These are phyloP conservation scores for Geotrichum klebahnii DNA, from an alignment of 1,139 yeast species.

Conservation along the genomic window DNA sequence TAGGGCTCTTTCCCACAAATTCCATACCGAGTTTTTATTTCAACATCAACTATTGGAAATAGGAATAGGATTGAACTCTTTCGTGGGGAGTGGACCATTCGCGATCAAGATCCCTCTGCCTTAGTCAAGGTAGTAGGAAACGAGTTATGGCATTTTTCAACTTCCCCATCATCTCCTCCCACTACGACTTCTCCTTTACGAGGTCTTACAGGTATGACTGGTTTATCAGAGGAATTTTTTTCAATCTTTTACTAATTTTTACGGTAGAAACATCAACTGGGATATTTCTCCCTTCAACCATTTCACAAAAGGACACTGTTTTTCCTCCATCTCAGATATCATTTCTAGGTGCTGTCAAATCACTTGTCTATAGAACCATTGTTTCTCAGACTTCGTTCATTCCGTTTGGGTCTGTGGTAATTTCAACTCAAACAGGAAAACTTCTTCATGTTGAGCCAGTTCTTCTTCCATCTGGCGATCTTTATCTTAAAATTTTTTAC, in stretches of 20 bases:
- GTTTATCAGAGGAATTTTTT: background rate
- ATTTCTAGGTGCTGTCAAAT: conserved; percentile 59
- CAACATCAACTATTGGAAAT: conserved; percentile 33
- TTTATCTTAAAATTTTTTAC: conserved; percentile 28
- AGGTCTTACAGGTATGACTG: conserved; percentile 17
- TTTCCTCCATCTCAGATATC: conserved; percentile 49
- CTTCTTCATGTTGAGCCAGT: conserved; percentile 33
- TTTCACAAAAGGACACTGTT: conserved; percentile 39
- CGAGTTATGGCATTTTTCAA: conserved; percentile 57
- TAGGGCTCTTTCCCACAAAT: conserved; percentile 34
- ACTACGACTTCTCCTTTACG: conserved; percentile 28
- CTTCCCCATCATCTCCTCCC: conserved; percentile 37
- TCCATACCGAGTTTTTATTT: conserved; percentile 38
- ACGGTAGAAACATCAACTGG: conserved; percentile 38
- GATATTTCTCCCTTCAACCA: conserved; percentile 38
- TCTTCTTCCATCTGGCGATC: conserved; percentile 41
- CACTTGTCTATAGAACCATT: conserved; percentile 49
- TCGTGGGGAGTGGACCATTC: conserved; percentile 56
- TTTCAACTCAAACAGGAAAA: conserved; percentile 25
- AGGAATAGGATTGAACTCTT: conserved; percentile 43
- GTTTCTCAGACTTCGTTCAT: conserved; percentile 53
- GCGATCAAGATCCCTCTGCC: conserved; percentile 51
- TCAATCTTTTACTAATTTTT: conserved; percentile 2
- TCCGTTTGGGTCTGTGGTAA: conserved; percentile 29
- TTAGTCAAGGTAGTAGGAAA: conserved; percentile 58